Base-by-base conservation (phyloP, 768 basidiomycete species). In the Vararia minispora region DNA sequence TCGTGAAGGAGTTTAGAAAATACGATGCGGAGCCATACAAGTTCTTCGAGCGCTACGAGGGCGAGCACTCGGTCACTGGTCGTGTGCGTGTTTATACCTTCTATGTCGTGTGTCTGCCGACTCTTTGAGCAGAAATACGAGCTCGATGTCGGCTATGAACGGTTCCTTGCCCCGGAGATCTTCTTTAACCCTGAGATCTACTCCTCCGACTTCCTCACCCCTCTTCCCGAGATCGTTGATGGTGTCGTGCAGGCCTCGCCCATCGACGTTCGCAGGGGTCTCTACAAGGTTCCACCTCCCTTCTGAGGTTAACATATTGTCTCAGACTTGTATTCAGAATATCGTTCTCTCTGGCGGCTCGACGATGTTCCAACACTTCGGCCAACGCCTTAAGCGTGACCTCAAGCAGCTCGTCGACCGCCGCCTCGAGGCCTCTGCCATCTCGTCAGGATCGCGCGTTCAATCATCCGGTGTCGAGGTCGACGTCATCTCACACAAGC, bases 171-270 rank as follows among this genome's bases (percentile, higher is more conserved):
- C 5, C 92, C 95, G 5, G 95, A 98, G 60, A 95, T 98, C 52
- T 98, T 98, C 68, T 98, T 97, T 74, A 98, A 98, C 64, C 95
- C 95, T 11, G 94, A 99, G 60, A 97, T 99, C 49, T 86, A 85
- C 59, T 95, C 91, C 0, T 92, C 89, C 28, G 94, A 98, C 59
- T 97, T 97, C 71, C 60, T 99, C 45, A 97, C 92, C 4, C 95
- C 95, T 7, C 72, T 99, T 3, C 90, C 95, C 0, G 78, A 94
- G 45, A 88, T 98, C 38, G 95, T 98, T 40, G 95, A 99, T 52
- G 78, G 79, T 41, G 92, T 95, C 38, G 97, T 99, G 45, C 89
- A 91, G 58, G 72, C 84, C 42, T 92, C 89, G 5, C 94, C 95
- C 17, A 99, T 98, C 43, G 94, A 99, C 57, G 92, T 95, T 34